Percentiles rank a stretch among this genome's conserved stretches.
Evolutionary conservation across 768 basidiomycete species (phyloP).

Genomic region (Suillus alpinus): DNA sequence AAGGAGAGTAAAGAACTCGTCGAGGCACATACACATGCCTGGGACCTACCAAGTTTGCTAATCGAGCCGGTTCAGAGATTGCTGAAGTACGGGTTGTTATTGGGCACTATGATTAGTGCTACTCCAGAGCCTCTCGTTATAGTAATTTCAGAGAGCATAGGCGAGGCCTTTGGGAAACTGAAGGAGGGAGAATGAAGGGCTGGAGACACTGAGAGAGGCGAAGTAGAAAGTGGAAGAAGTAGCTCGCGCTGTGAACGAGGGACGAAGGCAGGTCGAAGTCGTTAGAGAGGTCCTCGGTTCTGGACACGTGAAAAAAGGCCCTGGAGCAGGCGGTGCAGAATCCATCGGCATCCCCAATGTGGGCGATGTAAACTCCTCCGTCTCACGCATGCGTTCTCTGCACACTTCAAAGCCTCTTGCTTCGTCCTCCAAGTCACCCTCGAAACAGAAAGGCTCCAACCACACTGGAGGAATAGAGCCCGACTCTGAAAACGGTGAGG

Average conservation of each 20-base stretch:
- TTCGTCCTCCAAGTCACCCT: constrained; percentile 15
- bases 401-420: constrained; percentile 22
- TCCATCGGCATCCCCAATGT: constrained; percentile 38
- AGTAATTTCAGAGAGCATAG: background rate
- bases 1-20: constrained; percentile 63
- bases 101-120: constrained; percentile 71
- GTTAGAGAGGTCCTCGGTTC: constrained; percentile 68
- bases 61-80: constrained; percentile 98
- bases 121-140: constrained; percentile 50
- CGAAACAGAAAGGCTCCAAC: constrained; percentile 24
- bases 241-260: constrained; percentile 77
- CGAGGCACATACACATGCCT: constrained; percentile 75
- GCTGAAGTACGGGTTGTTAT: constrained; percentile 89
- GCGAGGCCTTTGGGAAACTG: constrained; percentile 11
- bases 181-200: constrained; percentile 10
- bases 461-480: constrained; percentile 11
- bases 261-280: constrained; percentile 72
- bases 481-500: constrained; percentile 36
- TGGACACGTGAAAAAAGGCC: constrained; percentile 32
- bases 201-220: constrained; percentile 47
- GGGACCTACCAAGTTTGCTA: constrained; percentile 90
- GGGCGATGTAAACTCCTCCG: constrained; percentile 47
- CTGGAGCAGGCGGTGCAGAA: constrained; percentile 39
- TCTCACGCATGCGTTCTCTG: constrained; percentile 59
- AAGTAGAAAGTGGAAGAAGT: constrained; percentile 65